Base-by-base conservation (phyloP, 371 early-diverging fungal genomes). In the Encephalitozoon hellem region DNA sequence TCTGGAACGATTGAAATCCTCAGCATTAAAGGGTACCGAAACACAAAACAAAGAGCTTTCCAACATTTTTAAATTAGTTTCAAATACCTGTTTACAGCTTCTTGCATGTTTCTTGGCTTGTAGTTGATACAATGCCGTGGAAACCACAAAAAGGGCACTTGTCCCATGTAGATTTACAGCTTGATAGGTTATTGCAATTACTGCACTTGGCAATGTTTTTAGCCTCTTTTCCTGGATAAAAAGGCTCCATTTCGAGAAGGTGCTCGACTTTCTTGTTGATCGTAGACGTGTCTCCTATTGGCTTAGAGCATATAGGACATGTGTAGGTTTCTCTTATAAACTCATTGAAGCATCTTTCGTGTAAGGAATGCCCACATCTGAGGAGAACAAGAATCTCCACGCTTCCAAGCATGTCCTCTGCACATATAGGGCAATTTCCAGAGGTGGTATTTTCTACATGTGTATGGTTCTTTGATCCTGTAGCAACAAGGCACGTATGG, bases 351-450 rank as follows among this genome's bases (percentile, higher is more conserved):
- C 97, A 93, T 72, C 88, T 86, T 79, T 89, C 86, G 85, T 96
- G 97, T 51, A 96, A 93, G 76, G 91, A 88, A 84, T 96, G 97
- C 4, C 93, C 92, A 83, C 97, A 96, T 2, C 89, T 89, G 26
- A 77, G 91, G 72, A 91, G 91, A 15, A 91, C 89, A 0, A 91
- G 90, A 2, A 88, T 89, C 8, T 88, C 88, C 0, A 90, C 89
- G 15, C 87, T 86, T 0, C 92, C 93, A 74, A 93, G 93, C 88
- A 97, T 88, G 82, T 89, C 90, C 79, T 97, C 96, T 43, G 93
- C 92, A 84, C 97, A 97, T 66, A 97, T 94, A 0, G 94, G 94
- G 77, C 97, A 97, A 83, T 93, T 91, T 67, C 89, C 87, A 73
- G 93, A 92, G 39, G 94, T 79, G 54, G 90, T 92, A 23, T 91